Evolutionary conservation across 192 early-diverging fungal species (phyloP).

Genomic region (Coemansia reversa): DNA sequence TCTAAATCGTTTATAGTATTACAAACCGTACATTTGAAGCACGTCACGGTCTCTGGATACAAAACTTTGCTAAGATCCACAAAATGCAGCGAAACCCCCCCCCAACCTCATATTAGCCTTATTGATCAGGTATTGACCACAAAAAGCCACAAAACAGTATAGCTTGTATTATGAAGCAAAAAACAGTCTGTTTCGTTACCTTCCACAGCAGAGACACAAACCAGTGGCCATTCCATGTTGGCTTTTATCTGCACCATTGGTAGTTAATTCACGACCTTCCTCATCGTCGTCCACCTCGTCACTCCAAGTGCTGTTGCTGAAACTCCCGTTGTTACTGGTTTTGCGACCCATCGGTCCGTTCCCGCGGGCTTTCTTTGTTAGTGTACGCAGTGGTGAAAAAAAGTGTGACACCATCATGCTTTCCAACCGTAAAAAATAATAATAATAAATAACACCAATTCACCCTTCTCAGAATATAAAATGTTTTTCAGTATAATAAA

Average conservation of each 20-base stretch:
- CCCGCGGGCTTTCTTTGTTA: constrained; percentile 40
- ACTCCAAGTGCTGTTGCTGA: constrained; percentile 4
- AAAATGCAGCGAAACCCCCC: background rate
- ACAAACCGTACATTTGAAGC: constrained; percentile 91
- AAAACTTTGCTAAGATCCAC: constrained; percentile 19
- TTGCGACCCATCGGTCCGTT: constrained; percentile 4
- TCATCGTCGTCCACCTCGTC: constrained; percentile 10
- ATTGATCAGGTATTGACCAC: too few species aligned
- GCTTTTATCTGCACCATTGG: background rate
- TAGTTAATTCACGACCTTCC: background rate
- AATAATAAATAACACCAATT: background rate
- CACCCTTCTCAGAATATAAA: too few species aligned
- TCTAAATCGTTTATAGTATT: constrained; percentile 77
- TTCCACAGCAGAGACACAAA: constrained; percentile 42
- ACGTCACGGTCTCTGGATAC: constrained; percentile 37
- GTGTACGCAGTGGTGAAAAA: constrained; percentile 44
- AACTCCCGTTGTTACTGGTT: constrained; percentile 1
- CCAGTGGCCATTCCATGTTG: constrained; percentile 16
- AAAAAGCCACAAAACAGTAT: too few species aligned
- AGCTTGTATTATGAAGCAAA: too few species aligned
- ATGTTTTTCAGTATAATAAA: too few species aligned
- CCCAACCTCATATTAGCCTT: too few species aligned
- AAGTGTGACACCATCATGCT: constrained; percentile 50
- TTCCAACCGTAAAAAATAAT: constrained; percentile 6
- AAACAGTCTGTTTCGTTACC: background rate